Evolutionary conservation across 306 rosid genomes (phyloP).

Genomic region (Cucurbita moschata): DNA sequence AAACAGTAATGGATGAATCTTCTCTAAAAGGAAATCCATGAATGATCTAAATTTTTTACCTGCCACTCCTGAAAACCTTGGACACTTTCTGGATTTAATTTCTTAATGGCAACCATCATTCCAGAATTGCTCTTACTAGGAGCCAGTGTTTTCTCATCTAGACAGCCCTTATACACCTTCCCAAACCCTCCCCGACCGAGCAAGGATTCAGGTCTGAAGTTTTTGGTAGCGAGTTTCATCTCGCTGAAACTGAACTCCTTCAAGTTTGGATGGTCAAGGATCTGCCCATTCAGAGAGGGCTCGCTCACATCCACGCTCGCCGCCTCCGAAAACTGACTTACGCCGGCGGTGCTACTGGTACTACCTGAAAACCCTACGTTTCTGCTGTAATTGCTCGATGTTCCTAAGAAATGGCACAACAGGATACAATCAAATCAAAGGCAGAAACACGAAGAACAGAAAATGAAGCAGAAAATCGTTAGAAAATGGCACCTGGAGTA

Average conservation of each 20-base stretch:
- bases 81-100: slow-evolving; percentile 48
- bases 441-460: neutral
- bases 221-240: slow-evolving; percentile 41
- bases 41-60: slow-evolving; percentile 19
- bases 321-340: slow-evolving; percentile 44
- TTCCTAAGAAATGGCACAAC: slow-evolving; percentile 16
- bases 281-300: slow-evolving; percentile 17
- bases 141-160: slow-evolving; percentile 44
- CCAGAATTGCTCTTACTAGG: slow-evolving; percentile 49
- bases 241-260: slow-evolving; percentile 48
- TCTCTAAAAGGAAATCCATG: neutral
- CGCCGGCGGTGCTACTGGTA: slow-evolving; percentile 37
- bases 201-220: slow-evolving; percentile 42
- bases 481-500: slow-evolving; percentile 2
- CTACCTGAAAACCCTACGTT: slow-evolving; percentile 17
- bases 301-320: slow-evolving; percentile 28
- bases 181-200: slow-evolving; percentile 91
- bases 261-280: slow-evolving; percentile 38
- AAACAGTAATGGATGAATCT: neutral
- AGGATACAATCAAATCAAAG: neutral
- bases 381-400: slow-evolving; percentile 22
- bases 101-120: slow-evolving; percentile 58
- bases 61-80: slow-evolving; percentile 88
- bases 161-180: slow-evolving; percentile 74
- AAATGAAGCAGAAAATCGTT: neutral